Conservation (phyloP, 495 filamentous ascomycete species). For the Aspergillus homomorphus region DNA sequence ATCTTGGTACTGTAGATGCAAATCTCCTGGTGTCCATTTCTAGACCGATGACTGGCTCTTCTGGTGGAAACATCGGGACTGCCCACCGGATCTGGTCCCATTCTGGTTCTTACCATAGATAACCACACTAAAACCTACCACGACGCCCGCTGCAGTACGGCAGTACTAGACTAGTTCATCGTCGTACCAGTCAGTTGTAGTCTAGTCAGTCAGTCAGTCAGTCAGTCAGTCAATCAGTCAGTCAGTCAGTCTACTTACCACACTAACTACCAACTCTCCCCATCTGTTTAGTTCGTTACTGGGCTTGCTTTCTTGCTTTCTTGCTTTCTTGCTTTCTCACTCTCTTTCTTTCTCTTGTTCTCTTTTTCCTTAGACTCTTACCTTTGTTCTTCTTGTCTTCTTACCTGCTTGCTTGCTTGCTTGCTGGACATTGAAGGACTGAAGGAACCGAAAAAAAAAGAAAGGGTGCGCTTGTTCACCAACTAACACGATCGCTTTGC, state of each 20-base stretch:
- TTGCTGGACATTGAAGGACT: background rate
- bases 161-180: background rate
- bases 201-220: too few relatives aligned
- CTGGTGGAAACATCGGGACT: conserved; percentile 18
- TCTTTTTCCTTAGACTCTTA: conserved; percentile 8
- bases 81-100: conserved; percentile 13
- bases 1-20: background rate
- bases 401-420: background rate
- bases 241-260: background rate
- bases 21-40: conserved; percentile 10
- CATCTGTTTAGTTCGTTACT: background rate
- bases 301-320: background rate
- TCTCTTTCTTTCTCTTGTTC: conserved; percentile 1
- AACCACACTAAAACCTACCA: background rate
- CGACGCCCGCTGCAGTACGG: background rate
- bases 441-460: too few relatives aligned
- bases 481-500: conserved; percentile 20
- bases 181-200: too few relatives aligned
- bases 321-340: conserved; percentile 2
- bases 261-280: too few relatives aligned
- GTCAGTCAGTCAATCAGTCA: background rate
- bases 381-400: conserved; percentile 10
- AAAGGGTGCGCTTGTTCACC: conserved; percentile 16
- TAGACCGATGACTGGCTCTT: conserved; percentile 14
- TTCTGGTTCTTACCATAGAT: background rate